Evolutionary conservation across 768 basidiomycete genomes (phyloP), one percentile per base, ranked within the genome.

Genomic region (Porpolomopsis calyptriformis): DNA sequence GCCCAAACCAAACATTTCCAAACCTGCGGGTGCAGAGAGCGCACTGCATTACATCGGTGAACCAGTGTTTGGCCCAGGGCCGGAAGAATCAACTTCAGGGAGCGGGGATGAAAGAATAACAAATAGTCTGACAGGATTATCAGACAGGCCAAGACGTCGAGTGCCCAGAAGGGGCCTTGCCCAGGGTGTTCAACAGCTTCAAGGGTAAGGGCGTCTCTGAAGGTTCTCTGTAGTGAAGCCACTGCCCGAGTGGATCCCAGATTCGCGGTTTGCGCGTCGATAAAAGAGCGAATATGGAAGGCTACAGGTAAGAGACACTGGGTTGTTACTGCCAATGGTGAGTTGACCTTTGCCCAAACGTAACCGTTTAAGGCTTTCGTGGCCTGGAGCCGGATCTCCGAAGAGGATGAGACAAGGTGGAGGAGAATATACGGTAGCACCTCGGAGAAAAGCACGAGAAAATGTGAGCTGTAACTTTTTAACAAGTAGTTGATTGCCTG

Each of bases 1-100:
- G 72, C 68, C 78, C 80, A 81, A 18, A 80, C 59, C 22, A 80
- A 61, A 43, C 72, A 68, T 43, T 63, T 66, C 78, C 78, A 82
- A 18, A 73, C 58, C 27, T 66, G 66, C 1, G 69, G 56, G 35
- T 71, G 66, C 6, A 76, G 58, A 14, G 60, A 55, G 10, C 62
- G 63, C 9, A 73, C 59, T 4, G 58, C 42, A 9, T 57, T 53
- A n/a, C 61, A 57, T 39, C 62, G 61, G 49, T 73, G 67, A 3
- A 41, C 53, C 16, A 29, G 23, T 2, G 68, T 49, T 23, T 57
- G 50, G 7, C 54, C 57, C 19, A 77, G 60, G 7, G 60, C 56
- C 4, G 60, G 54, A 11, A 71, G 50, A 35, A 71, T 54, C 27
- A 73, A 62, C 45, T 63, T 68, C 22, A 75, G 45, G 20, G 61